phyloP scores from a whole-genome alignment of 2,329 filamentous ascomycete genomes.

The Blumeriella jaapii region DNA sequence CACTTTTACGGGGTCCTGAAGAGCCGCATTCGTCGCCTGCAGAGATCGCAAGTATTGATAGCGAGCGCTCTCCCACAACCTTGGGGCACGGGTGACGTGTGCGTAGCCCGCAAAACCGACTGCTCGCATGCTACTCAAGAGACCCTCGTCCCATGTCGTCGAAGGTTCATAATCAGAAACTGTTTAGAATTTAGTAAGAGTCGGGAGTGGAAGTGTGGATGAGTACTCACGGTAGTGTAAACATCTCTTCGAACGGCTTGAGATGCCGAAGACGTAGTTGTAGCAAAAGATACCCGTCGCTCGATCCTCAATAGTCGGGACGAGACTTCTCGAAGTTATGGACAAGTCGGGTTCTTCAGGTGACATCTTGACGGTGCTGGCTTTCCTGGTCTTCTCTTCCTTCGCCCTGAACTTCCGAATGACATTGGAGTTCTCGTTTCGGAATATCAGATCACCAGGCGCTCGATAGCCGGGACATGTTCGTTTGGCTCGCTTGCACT shows the following conservation, averaged over 20 bases:
- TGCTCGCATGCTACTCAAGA: constrained; percentile 39
- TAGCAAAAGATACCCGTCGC: constrained; percentile 20
- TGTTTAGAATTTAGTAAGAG: too few relatives aligned
- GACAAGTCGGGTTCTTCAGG: constrained; percentile 26
- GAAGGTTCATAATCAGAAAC: too few relatives aligned
- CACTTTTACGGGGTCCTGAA: constrained; percentile 34
- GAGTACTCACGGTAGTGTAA: constrained; percentile 43
- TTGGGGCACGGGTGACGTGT: constrained; percentile 26
- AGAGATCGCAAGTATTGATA: constrained; percentile 41
- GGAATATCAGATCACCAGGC: constrained; percentile 44
- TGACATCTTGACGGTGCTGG: constrained; percentile 13
- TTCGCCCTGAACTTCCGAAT: constrained; percentile 34
- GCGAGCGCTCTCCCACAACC: constrained; percentile 36
- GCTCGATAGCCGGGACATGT: constrained; percentile 44
- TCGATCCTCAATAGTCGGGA: constrained; percentile 22
- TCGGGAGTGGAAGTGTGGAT: too few relatives aligned
- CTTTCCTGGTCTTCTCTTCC: constrained; percentile 16
- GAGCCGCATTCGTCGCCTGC: constrained; percentile 37
- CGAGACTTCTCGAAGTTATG: constrained; percentile 23
- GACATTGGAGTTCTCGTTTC: constrained; percentile 44
- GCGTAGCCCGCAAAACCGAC: constrained; percentile 42
- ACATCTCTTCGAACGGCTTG: constrained; percentile 34
- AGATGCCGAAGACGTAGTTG: constrained; percentile 26
- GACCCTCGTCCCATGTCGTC: constrained; percentile 39
- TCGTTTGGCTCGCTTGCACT: constrained; percentile 41